Conservation (phyloP, 345 rosid species). For the Gossypium rotundifolium region DNA sequence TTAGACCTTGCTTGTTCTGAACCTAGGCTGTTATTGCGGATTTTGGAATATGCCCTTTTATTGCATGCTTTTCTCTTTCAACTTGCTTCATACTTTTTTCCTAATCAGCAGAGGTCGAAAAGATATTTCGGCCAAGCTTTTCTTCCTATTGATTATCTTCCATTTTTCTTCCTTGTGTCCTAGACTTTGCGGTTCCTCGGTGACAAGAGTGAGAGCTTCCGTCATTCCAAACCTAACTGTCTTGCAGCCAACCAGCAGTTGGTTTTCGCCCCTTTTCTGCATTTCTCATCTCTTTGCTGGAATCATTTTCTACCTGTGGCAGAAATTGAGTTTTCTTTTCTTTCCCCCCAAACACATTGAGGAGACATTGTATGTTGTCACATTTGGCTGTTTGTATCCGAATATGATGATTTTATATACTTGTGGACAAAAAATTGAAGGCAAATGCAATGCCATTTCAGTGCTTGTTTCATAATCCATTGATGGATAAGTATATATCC, state of each 20-base stretch:
- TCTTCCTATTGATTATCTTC: conserved; percentile 29
- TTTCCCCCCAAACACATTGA: too few relatives aligned
- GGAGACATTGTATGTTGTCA: too few relatives aligned
- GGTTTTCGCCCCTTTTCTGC: conserved; percentile 8
- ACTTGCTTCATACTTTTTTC: conserved; percentile 3
- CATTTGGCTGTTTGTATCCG: too few relatives aligned
- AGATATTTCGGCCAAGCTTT: neutral
- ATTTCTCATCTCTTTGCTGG: conserved; percentile 1
- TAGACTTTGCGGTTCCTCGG: conserved; percentile 78
- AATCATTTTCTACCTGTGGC: conserved; percentile 1
- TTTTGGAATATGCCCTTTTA: neutral
- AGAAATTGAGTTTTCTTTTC: neutral
- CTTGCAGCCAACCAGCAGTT: conserved; percentile 8
- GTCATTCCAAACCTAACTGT: conserved; percentile 12
- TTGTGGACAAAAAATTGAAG: too few relatives aligned
- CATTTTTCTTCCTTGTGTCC: conserved; percentile 27
- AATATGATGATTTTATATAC: too few relatives aligned
- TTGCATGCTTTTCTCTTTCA: conserved; percentile 1
- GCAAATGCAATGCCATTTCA: too few relatives aligned
- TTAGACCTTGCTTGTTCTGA: conserved; percentile 7
- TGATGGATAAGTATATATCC: too few relatives aligned
- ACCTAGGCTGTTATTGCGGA: neutral
- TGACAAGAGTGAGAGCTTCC: conserved; percentile 31
- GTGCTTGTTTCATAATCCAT: too few relatives aligned
- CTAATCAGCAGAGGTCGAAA: neutral